Evolutionary conservation across 1,284 basidiomycete species (phyloP).

Genomic region (Ustanciosporium gigantosporum): DNA sequence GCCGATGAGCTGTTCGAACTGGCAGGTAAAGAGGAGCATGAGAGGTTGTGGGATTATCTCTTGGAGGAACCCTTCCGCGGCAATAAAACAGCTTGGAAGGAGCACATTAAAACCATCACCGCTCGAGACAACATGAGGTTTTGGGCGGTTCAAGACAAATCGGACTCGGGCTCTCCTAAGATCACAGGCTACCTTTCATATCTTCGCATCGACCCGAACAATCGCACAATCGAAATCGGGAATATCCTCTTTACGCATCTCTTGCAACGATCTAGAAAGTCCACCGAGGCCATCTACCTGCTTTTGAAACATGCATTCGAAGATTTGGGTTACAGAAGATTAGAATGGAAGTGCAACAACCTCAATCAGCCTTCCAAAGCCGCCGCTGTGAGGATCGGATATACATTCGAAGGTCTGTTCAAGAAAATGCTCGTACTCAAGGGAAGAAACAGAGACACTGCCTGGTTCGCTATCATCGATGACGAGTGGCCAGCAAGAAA

Average conservation of each 20-base stretch:
- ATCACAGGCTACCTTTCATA: conserved; percentile 20
- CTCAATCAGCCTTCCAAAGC: conserved; percentile 35
- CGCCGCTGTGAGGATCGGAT: conserved; percentile 42
- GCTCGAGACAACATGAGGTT: conserved; percentile 22
- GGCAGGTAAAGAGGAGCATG: conserved; percentile 15
- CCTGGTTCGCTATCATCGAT: conserved; percentile 49
- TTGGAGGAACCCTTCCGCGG: conserved; percentile 17
- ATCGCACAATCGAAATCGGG: conserved; percentile 42
- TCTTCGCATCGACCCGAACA: conserved; percentile 14
- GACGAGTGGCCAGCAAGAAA: conserved; percentile 38
- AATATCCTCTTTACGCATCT: conserved; percentile 34
- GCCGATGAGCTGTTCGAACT: conserved; percentile 15
- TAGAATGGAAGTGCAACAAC: conserved; percentile 53
- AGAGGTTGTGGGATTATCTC: conserved; percentile 30
- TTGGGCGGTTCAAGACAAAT: conserved; percentile 27
- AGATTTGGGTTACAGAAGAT: conserved; percentile 22
- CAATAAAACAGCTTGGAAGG: conserved; percentile 1
- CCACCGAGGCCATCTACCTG: conserved; percentile 40
- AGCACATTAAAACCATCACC: neutral
- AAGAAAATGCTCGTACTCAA: conserved; percentile 38
- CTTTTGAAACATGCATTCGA: conserved; percentile 34
- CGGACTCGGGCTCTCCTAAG: neutral
- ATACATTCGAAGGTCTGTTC: conserved; percentile 43
- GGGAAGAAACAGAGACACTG: conserved; percentile 42
- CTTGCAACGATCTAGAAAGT: conserved; percentile 31